Base-by-base conservation (phyloP, 306 rosid genomes). In the Quercus alba region DNA sequence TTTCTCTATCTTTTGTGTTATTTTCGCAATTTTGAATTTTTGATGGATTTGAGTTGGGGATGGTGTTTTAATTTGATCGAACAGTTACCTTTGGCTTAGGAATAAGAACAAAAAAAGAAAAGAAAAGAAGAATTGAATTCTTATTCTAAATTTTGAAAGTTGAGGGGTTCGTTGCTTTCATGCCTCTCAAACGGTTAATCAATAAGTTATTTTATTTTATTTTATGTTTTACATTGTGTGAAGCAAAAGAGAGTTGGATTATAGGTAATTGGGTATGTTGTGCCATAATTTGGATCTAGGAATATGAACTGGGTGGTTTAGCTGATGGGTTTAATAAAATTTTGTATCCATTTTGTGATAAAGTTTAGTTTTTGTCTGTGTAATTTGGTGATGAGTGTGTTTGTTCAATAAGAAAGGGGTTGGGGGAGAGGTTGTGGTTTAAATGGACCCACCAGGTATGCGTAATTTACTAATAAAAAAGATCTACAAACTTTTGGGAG, bases 1-100 rank as follows among this genome's bases (percentile, higher is more conserved):
- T 14, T 41, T n/a, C 63, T 30, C 44, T 41, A 25, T 67, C 5
- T 70, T 19, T 33, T 10, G 55, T 80, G 23, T 41, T 3, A 52
- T 18, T 70, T 30, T 38, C 23, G 13, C 14, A 54, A 69, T 33
- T 41, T 20, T 38, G 23, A 9, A 6, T 63, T 63, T 63, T 26
- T 25, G 9, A 31, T 67, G n/a, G 18, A 9, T 58, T 17, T 12
- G 46, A 67, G 35, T 61, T 52, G 62, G 3, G 57, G 52, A 73
- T 8, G 68, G 64, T 56, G 70, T 56, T 31, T 84, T 66, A 68
- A 62, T 74, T 70, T 75, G 75, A 71, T 57, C 58, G 80, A 74
- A 73, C 76, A 33, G 77, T 80, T 59, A 51, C 31, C 68, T 77
- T 41, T 44, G 35, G 56, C 30, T 59, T 70, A 23, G 70, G 44